Conservation (phyloP, 208 protist genomes). For the Acanthamoeba triangularis region DNA sequence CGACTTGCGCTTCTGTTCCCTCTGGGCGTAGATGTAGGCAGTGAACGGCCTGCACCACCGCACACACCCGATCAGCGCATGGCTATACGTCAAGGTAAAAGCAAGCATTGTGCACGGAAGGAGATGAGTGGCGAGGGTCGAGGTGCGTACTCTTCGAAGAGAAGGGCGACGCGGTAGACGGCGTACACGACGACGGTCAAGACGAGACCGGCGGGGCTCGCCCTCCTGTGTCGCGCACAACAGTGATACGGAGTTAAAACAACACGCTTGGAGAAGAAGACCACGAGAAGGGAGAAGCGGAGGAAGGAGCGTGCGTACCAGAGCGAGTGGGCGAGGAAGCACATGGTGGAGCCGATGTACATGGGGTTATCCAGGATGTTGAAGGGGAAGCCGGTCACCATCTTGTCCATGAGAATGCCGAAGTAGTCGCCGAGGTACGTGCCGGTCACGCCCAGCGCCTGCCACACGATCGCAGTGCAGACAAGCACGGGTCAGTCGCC, state of each 20-base stretch:
- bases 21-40: constrained; percentile 92
- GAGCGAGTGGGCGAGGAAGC: constrained; percentile 93
- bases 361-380: constrained; percentile 95
- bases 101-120: not conserved
- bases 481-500: not conserved
- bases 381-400: constrained; percentile 96
- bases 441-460: constrained; percentile 93
- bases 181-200: constrained; percentile 92
- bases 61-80: too few species aligned
- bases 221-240: constrained; percentile 50
- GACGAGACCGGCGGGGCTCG: constrained; percentile 90
- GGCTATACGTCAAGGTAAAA: too few species aligned
- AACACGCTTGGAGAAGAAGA: not conserved
- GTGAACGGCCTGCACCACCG: constrained; percentile 92
- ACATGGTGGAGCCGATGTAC: constrained; percentile 95
- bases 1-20: constrained; percentile 49
- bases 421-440: constrained; percentile 97
- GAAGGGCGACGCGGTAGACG: constrained; percentile 93
- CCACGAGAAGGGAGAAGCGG: not conserved
- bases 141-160: constrained; percentile 91
- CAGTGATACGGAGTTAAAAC: not conserved
- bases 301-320: constrained; percentile 83
- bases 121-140: not conserved
- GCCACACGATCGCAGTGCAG: not conserved
- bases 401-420: constrained; percentile 94